These are phyloP conservation scores for Leersia perrieri DNA, from an alignment of 176 grass and related monocot species.

Conservation along the genomic window DNA sequence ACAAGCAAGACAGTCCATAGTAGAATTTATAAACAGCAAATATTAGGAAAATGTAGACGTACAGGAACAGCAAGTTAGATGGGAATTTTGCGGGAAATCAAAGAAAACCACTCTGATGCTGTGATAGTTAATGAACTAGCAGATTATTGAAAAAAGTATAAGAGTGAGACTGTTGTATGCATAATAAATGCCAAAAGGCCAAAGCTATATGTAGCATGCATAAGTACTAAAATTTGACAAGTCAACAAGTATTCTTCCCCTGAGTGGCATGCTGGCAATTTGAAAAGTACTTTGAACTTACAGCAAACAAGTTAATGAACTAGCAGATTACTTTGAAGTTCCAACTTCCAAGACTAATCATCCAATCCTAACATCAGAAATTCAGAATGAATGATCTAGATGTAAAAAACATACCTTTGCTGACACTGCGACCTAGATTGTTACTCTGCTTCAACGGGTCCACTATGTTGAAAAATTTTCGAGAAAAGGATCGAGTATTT, in stretches of 20 bases:
- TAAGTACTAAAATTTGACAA: conserved; percentile 5
- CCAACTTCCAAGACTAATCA: not conserved
- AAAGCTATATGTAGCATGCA: not conserved
- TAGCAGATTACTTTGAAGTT: too few relatives aligned
- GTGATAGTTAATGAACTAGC: not conserved
- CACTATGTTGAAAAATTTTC: conserved; percentile 86
- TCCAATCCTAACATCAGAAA: not conserved
- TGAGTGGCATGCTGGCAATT: not conserved
- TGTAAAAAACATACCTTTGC: conserved; percentile 61
- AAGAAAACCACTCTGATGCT: too few relatives aligned
- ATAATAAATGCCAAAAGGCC: conserved; percentile 2
- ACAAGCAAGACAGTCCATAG: not conserved
- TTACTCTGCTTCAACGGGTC: conserved; percentile 83
- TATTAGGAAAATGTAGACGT: not conserved
- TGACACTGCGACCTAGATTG: conserved; percentile 92
- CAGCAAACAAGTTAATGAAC: conserved; percentile 1
- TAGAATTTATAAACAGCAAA: not conserved
- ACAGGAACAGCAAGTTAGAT: not conserved
- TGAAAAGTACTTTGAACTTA: not conserved
- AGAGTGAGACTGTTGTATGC: not conserved
- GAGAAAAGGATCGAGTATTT: conserved; percentile 40
- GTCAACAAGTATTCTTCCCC: not conserved
- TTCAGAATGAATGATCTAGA: conserved; percentile 20
- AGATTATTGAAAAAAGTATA: too few relatives aligned
- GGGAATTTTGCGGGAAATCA: not conserved